Evolutionary conservation across 176 grass and related monocot species (phyloP).

Genomic region (Cenchrus fungigraminus): DNA sequence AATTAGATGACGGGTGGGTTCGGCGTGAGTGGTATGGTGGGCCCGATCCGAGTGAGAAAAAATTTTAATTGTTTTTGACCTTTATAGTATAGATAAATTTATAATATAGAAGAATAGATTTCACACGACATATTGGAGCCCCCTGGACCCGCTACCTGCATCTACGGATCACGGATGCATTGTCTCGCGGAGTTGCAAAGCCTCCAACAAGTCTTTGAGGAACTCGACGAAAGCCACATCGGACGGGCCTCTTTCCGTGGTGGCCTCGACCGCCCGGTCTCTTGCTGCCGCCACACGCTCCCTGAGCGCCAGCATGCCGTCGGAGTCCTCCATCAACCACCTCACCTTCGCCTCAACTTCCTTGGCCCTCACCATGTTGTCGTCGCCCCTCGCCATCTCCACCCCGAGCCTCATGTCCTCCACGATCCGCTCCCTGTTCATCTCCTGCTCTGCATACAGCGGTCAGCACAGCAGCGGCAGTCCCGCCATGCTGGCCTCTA

Average conservation of each 20-base stretch:
- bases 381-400: neutral
- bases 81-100: no score
- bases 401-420: constrained; percentile 35
- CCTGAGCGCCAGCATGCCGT: neutral
- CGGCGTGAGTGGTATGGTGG: no score
- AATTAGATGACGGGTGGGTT: no score
- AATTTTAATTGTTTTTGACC: no score
- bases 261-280: neutral
- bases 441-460: constrained; percentile 38
- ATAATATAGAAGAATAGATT: no score
- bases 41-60: no score
- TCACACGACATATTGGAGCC: no score
- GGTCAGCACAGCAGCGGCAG: constrained; percentile 46
- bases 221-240: neutral
- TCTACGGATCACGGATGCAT: no score
- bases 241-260: neutral
- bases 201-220: neutral
- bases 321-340: constrained; percentile 26
- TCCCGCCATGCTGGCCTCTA: constrained; percentile 33
- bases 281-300: neutral
- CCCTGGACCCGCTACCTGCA: no score
- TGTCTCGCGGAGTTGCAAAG: neutral
- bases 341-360: constrained; percentile 27
- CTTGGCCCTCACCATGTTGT: neutral
- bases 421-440: constrained; percentile 40